phyloP scores from a whole-genome alignment of 2,329 filamentous ascomycete species.

The Alternaria atra region DNA sequence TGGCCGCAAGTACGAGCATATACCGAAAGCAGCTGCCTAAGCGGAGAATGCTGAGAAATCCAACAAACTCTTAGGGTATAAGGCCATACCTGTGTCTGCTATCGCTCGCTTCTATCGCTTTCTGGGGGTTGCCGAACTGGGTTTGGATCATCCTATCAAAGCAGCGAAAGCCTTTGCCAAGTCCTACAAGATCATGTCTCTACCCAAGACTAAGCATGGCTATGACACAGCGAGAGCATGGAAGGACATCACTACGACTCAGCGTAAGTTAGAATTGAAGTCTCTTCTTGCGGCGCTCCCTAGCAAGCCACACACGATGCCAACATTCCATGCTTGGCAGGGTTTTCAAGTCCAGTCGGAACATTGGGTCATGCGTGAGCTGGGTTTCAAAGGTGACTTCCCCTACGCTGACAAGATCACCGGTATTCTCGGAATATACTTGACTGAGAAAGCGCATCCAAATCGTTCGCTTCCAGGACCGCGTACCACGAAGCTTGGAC shows the following conservation, averaged over 20 bases:
- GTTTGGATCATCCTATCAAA: conserved; percentile 8
- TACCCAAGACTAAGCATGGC: not conserved
- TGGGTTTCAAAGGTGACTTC: not conserved
- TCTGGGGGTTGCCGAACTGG: conserved; percentile 12
- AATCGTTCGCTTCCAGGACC: not conserved
- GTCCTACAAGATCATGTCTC: not conserved
- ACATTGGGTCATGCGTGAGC: not conserved
- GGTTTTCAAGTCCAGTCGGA: not conserved
- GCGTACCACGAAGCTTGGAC: rapidly evolving
- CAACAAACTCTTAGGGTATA: not conserved
- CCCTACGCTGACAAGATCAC: not conserved
- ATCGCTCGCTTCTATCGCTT: conserved; percentile 10
- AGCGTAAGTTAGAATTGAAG: not conserved
- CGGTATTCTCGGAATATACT: not conserved
- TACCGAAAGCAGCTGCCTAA: not conserved
- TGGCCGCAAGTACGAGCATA: not conserved
- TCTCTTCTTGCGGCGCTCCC: not conserved
- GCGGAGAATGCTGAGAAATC: not conserved
- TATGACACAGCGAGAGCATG: not conserved
- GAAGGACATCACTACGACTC: not conserved
- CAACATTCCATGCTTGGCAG: not conserved
- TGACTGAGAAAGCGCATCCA: rapidly evolving
- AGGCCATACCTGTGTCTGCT: not conserved
- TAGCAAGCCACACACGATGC: not conserved
- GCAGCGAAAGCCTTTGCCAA: conserved; percentile 9